A percentile compares a stretch with the other conserved stretches of the same genome.
These are phyloP conservation scores for Verbascum thapsus DNA, from an alignment of 257 asterid species.

Conservation along the genomic window DNA sequence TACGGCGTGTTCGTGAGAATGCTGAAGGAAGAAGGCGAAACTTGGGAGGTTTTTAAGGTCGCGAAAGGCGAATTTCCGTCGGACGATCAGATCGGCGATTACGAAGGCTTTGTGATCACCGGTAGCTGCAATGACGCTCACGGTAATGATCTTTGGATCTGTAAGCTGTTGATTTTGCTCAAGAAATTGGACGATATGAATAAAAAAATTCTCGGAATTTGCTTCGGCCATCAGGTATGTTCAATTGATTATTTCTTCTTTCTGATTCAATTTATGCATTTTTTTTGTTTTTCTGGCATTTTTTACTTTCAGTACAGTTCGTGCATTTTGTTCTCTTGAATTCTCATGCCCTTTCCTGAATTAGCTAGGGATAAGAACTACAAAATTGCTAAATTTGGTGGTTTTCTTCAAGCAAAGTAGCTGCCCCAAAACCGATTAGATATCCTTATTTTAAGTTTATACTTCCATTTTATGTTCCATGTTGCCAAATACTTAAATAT, in stretches of 20 bases:
- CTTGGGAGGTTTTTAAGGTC: constrained; percentile 70
- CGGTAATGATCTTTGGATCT: constrained; percentile 80
- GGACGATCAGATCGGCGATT: constrained; percentile 62
- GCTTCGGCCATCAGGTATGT: constrained; percentile 89
- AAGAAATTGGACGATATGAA: constrained; percentile 62
- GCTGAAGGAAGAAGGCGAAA: constrained; percentile 88
- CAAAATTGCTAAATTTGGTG: too few relatives aligned
- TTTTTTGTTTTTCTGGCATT: background rate
- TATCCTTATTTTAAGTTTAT: too few relatives aligned
- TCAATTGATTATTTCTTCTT: background rate
- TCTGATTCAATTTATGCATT: background rate
- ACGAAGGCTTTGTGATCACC: constrained; percentile 80
- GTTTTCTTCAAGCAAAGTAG: too few relatives aligned
- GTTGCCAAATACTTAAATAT: too few relatives aligned
- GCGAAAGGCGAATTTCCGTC: constrained; percentile 75
- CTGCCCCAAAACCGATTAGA: too few relatives aligned
- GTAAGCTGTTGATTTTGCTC: constrained; percentile 51
- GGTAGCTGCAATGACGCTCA: constrained; percentile 95
- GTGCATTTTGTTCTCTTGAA: constrained; percentile 13
- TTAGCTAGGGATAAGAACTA: too few relatives aligned
- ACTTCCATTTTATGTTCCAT: too few relatives aligned
- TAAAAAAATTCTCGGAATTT: constrained; percentile 76
- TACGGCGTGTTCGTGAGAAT: constrained; percentile 78
- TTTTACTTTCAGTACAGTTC: background rate
- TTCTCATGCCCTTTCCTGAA: background rate